Base-by-base conservation (phyloP, 805 yeast genomes). In the Saturnispora ahearnii region DNA sequence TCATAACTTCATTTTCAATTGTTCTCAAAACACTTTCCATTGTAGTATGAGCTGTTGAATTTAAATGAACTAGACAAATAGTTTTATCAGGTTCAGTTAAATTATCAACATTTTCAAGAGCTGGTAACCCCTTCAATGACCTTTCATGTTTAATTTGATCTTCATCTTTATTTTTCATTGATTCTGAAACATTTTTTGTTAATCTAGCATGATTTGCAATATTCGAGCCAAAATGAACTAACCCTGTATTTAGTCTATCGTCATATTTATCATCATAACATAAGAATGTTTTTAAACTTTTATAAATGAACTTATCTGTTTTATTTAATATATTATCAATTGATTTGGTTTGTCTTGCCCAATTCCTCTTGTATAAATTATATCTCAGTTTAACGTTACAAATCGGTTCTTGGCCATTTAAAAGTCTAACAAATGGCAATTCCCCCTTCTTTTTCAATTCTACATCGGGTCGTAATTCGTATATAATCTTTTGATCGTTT, bases 331-430 rank as follows among this genome's bases (percentile, higher is more conserved):
- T 56, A 18, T 55, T 51, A 40, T 63, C 57, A 36, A 71, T 70
- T 33, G 54, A 48, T 4, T 49, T 50, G 49, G 64, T 52, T 50
- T 70, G 73, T 21, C 51, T 55, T 0, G 58, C 40, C 75, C 74
- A 72, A 32, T 63, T 71, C 56, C 64, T 64, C 34, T 65, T 57
- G 54, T 69, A 77, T 37, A 73, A 54, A 32, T 66, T 63, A 71
- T 75, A 72, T 53, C 81, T 58, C 33, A 64, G 56, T 21, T 61
- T 50, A 24, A 68, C 65, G 48, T 69, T 66, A 1, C 60, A 64
- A 4, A 55, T 49, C 1, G 74, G 65, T 56, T 77, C 82, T 13
- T 63, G 53, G 1, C 78, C 79, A 15, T 69, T 67, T 36, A 75
- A 52, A 6, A 77, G 59, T 43, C 63, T 59, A 7, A 71, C 65